Percentiles rank a stretch among this genome's conserved stretches.
Conservation (phyloP, 352 stramenopile genomes). For the Aphanomyces stellatus region DNA sequence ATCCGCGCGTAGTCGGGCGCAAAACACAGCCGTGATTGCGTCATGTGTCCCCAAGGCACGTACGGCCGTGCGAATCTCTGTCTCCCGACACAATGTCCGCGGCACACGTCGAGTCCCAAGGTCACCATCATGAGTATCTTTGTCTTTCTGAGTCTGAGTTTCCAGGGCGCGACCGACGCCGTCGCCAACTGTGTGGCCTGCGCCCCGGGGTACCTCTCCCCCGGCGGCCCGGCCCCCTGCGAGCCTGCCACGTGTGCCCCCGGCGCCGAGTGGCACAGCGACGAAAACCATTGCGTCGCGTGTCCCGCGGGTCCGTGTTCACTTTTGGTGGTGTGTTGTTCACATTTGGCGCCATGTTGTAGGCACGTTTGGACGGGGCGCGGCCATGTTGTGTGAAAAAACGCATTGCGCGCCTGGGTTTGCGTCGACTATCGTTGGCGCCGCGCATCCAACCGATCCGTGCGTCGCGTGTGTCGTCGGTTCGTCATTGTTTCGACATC, state of each 20-base stretch:
- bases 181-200: constrained; percentile 7
- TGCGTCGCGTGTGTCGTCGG: constrained; percentile 25
- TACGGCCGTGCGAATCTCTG: neutral
- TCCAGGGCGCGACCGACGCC: neutral
- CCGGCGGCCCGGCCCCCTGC: neutral
- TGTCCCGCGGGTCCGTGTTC: neutral
- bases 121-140: neutral
- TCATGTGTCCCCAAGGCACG: constrained; percentile 6
- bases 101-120: neutral
- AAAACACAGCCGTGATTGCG: constrained; percentile 12
- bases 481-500: constrained; percentile 29
- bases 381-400: constrained; percentile 22
- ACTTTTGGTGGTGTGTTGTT: neutral
- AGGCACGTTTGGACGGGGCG: constrained; percentile 26
- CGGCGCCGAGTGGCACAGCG: neutral
- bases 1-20: neutral
- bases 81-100: neutral
- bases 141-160: neutral
- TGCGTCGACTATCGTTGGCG: constrained; percentile 22
- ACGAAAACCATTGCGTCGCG: neutral
- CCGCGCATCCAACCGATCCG: constrained; percentile 22
- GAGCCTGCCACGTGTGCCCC: neutral
- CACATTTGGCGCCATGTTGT: neutral
- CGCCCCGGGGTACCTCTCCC: neutral
- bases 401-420: constrained; percentile 28